Evolutionary conservation across 306 rosid species (phyloP), one percentile per base, ranked within the genome.

Genomic region (Sechiopsis laciniata): DNA sequence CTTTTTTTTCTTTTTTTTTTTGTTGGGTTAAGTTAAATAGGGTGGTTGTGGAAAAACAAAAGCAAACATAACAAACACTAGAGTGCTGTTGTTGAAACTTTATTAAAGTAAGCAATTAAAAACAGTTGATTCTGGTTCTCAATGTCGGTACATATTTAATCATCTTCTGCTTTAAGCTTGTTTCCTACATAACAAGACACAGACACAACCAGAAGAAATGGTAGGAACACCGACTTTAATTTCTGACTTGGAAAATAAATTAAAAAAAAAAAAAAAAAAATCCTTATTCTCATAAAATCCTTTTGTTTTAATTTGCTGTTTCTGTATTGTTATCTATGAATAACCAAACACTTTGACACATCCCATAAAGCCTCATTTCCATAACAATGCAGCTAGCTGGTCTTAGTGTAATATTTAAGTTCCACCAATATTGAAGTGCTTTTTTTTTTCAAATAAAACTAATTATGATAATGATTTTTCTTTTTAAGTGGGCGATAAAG

Each of bases 91-190:
- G 54, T 46, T 46, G 51, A 54, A 54, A 0, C 22, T 8, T 55
- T 55, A 11, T 55, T 55, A 55, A 55, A 55, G 59, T 55, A 11
- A 8, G 12, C 0, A 17, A 56, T 19, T 56, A 24, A 59, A 59
- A 8, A 24, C 11, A 0, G 40, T 59, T 60, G 66, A 60, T 60
- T 60, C 8, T 12, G 19, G 16, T 13, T 60, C 5, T 60, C 10
- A 5, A 22, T 26, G 66, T 60, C 45, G 66, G 66, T 60, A 10
- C 66, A 24, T 60, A 60, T 60, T 60, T 60, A 60, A 60, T 60
- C 66, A 22, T 26, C 42, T 60, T 60, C 19, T 60, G 66, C 66
- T 60, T 60, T 60, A 60, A 60, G 37, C 66, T 60, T 5, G 42
- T 13, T 60, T 60, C 42, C 16, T 26, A 22, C n/a, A 59, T 32